Evolutionary conservation across 2,329 filamentous ascomycete species (phyloP), one percentile per base, ranked within the genome.

Genomic region (Hypoxylon sp.): DNA sequence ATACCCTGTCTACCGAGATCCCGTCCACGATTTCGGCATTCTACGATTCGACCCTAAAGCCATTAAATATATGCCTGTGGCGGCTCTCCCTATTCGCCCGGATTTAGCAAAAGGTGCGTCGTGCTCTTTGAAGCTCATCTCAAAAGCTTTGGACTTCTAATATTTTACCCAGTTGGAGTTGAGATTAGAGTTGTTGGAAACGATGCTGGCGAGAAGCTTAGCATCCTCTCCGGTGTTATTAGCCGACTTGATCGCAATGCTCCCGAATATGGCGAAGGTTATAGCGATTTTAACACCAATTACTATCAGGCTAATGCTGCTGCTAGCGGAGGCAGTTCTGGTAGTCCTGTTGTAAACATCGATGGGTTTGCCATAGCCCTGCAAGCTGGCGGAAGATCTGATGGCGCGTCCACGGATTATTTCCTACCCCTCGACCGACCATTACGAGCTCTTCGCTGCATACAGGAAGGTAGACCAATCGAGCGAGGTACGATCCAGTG

Each of bases 271-370:
- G 95, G 95, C 62, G 96, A 98, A 71, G 96, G 96, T 29, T 99
- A 99, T 80, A 96, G 94, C 80, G 96, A 99, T 79, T 99, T 99
- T 88, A 99, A 92, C 79, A 91, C 88, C 54, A 91, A 97, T 79
- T 99, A 99, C 84, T 98, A 98, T 75, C 96, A 99, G 83, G 96
- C 97, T 71, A 97, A 97, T 13, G 97, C 96, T 3, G 95, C 96
- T 3, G 97, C 96, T 2, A 98, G 94, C 79, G 96, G 96, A 73
- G 96, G 96, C 73, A 97, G 94, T 83, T 99, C 96, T n/a, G 96
- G 96, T 70, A 97, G 93, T 89, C 96, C 96, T 0, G 96, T 99
- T 0, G 94, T 99, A 69, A 97, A 98, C 81, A 92, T 97, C 67
- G 93, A 97, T 80, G 96, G 96, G 10, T 92, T 90, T 77, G 96